Conservation (phyloP, 768 basidiomycete species). For the Lyophyllum decastes region DNA sequence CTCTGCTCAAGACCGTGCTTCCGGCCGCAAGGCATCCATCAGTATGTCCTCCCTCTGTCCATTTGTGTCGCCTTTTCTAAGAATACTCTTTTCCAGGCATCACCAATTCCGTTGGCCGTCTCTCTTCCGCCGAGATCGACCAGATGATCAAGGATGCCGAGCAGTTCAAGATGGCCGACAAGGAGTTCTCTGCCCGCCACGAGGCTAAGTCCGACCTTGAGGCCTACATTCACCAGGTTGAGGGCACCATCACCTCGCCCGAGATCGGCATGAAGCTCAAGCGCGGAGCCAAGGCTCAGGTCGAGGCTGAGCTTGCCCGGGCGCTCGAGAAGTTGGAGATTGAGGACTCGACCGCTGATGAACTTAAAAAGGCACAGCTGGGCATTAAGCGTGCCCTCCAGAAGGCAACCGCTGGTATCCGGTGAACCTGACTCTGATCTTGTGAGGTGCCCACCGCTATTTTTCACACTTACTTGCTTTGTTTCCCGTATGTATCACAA, state of each 20-base stretch:
- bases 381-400: conserved; percentile 95
- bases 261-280: conserved; percentile 99
- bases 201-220: conserved; percentile 99
- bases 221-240: conserved; percentile 96
- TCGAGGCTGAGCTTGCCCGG: conserved; percentile 97
- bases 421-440: conserved; percentile 44
- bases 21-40: conserved; percentile 98
- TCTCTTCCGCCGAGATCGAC: conserved; percentile 96
- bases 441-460: conserved; percentile 17
- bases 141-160: conserved; percentile 99
- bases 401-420: conserved; percentile 92
- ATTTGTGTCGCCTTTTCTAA: background rate
- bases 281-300: conserved; percentile 91
- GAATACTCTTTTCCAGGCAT: conserved; percentile 56
- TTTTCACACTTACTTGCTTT: conserved; percentile 24
- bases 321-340: conserved; percentile 99
- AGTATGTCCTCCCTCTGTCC: conserved; percentile 49
- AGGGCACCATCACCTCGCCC: conserved; percentile 92
- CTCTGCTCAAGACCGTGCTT: conserved; percentile 96
- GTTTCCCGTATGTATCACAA: conserved; percentile 10
- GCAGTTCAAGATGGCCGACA: conserved; percentile 94
- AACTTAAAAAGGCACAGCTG: conserved; percentile 95
- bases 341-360: conserved; percentile 90
- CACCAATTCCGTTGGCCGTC: conserved; percentile 98
- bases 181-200: conserved; percentile 97